Base-by-base conservation (phyloP, 176 grass and related monocot genomes). In the Aegilops tauschii region DNA sequence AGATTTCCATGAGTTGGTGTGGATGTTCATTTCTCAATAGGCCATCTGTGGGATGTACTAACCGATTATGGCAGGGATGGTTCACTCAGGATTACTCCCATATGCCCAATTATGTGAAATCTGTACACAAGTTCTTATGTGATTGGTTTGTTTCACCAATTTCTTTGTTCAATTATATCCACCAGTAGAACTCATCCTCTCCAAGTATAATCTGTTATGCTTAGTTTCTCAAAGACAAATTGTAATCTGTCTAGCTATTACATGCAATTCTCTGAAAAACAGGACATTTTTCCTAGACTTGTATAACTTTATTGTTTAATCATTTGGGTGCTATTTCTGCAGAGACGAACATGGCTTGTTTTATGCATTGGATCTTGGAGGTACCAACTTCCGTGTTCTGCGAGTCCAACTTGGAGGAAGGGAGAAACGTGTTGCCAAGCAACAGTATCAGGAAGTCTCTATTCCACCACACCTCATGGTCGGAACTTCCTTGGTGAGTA, bases 351-450 rank as follows among this genome's bases (percentile, higher is more conserved):
- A 88, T 61, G 94, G 94, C 13, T 75, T 97, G 44, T 97, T 90
- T 79, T 97, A 97, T 86, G 94, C 90, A 69, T 73, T 97, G 42
- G 94, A 94, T 86, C 94, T 97, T 86, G 94, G 94, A 78, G 94
- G 94, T 3, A 97, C 92, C 35, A 97, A 97, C 86, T 94, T 97
- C 79, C 89, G 94, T 74, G 94, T 97, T 47, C 71, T 97, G 69
- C 90, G 94, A 76, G 87, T 97, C 39, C 94, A 97, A 73, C 86
- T 97, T 27, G 94, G 92, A 88, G 94, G 94, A 35, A 94, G 70
- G 80, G 94, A 94, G 71, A 86, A 87, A 25, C 83, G 82, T 42
- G 85, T 97, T 45, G 79, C 92, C n/a, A 84, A 90, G 37, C 87
- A 90, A 62, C 73, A 97, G 76, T 97, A 76, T 0, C 70, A 90